Base-by-base conservation (phyloP, 805 yeast species). In the Zygosaccharomyces bailii region DNA sequence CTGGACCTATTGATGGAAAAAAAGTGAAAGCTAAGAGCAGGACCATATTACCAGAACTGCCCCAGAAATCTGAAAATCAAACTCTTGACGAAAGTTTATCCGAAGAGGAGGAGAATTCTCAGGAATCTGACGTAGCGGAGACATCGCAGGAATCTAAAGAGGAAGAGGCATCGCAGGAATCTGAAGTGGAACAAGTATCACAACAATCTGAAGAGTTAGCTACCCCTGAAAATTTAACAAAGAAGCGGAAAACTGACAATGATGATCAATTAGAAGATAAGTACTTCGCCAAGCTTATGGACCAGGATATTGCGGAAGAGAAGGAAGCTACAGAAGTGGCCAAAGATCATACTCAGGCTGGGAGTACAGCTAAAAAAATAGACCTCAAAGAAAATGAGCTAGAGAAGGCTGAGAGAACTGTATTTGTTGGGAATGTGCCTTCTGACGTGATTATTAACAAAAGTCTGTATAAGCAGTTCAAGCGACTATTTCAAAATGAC, bases 361-460 rank as follows among this genome's bases (percentile, higher is more conserved):
- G 55, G 34, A 43, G 52, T 18, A 53, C 13, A 53, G 83, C 85
- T 30, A 74, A 72, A 51, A 65, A 47, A 69, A 56, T 81, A 36
- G 84, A 84, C 65, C 65, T 83, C 48, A 82, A 82, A 60, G 82
- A 80, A 50, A 68, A 68, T n/a, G 96, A 88, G 61, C 69, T 85
- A 39, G 86, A 78, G 54, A 86, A 86, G 64, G 95, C 96, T 4
- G 87, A 84, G 52, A 75, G 83, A 54, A 88, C 96, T 0, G 71
- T 91, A 0, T 93, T 93, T 58, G 82, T 93, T 7, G 98, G 97
- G 34, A 93, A 93, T 63, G 77, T 91, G 10, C 78, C 86, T 25
- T 67, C 80, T 31, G 59, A 69, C 1, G 88, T 82, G 6, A 78
- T 89, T 51, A 74, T 84, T 1, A 75, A 79, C 38, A 87, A 86